These are phyloP conservation scores for Bombardia bombarda DNA, from an alignment of 495 filamentous ascomycete genomes.

Conservation along the genomic window DNA sequence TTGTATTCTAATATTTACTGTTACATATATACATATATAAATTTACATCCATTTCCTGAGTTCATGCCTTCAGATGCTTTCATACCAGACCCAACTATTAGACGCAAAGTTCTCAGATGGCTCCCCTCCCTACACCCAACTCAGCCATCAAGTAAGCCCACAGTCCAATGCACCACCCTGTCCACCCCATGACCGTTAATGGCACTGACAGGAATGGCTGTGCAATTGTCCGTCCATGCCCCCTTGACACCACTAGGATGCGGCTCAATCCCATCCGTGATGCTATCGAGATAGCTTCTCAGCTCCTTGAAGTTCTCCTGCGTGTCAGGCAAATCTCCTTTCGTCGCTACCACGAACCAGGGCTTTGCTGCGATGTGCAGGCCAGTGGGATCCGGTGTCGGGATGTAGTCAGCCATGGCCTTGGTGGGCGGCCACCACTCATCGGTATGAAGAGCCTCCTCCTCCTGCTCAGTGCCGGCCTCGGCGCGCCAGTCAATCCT, in stretches of 20 bases:
- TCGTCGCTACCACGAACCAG: slow-evolving; percentile 96
- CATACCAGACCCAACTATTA: too few species aligned
- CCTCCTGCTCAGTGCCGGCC: slow-evolving; percentile 12
- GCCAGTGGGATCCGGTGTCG: slow-evolving; percentile 16
- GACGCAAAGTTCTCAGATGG: too few species aligned
- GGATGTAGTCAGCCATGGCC: slow-evolving; percentile 27
- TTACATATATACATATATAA: too few species aligned
- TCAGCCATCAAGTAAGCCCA: slow-evolving; percentile 57
- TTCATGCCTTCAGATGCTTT: too few species aligned
- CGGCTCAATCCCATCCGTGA: slow-evolving; percentile 47
- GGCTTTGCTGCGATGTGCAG: slow-evolving; percentile 77
- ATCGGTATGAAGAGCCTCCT: neutral
- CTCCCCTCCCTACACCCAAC: too few species aligned
- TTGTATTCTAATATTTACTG: too few species aligned
- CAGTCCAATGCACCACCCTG: slow-evolving; percentile 66
- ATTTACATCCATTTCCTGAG: too few species aligned
- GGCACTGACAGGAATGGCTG: slow-evolving; percentile 79
- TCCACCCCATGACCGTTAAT: slow-evolving; percentile 77
- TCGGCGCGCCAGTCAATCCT: slow-evolving; percentile 32
- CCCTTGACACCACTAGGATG: slow-evolving; percentile 66
- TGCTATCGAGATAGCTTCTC: slow-evolving; percentile 55
- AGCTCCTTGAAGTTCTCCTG: slow-evolving; percentile 66
- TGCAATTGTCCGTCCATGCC: slow-evolving; percentile 57
- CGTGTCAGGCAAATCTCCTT: slow-evolving; percentile 77
- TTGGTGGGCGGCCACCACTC: slow-evolving; percentile 17